Evolutionary conservation across 139 green algal species (phyloP), one percentile per base, ranked within the genome.

Genomic region (Diplosphaera chodatii): DNA sequence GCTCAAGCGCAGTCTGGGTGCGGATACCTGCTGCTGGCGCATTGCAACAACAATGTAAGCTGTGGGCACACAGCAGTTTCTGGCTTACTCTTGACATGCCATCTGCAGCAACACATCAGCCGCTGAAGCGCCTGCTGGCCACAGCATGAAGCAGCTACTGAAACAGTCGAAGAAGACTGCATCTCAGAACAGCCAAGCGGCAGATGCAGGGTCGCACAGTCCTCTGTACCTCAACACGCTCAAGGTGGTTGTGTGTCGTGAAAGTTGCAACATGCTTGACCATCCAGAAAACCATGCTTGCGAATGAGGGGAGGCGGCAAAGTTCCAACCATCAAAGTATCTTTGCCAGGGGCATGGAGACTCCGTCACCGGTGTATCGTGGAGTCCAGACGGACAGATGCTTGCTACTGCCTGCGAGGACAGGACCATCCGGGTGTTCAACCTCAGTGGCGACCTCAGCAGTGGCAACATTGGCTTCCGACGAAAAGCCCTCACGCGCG

Each of bases 331-430:
- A n/a, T n/a, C n/a, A n/a, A n/a, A n/a, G n/a, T n/a, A n/a, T n/a
- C n/a, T n/a, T n/a, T n/a, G n/a, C n/a, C 68, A 80, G 74, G 74
- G 72, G 23, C 74, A 80, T 4, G 37, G 56, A n/a, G 68, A 78
- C 56, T 31, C 65, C 23, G 63, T 77, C 8, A 68, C 56, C 48
- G 74, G 69, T 1, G 18, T 80, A 8, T 69, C 32, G 15, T 78
- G 67, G 59, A 40, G 32, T 8, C 59, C 31, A 48, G 74, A 80
- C 55, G 56, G 74, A 1, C 48, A 28, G 28, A 34, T 29, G 13
- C 15, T 80, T n/a, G 67, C 67, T 4, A 77, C 74, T 30, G 74
- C 74, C 27, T 78, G 70, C 63, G 74, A 80, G 27, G 74, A 80
- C 67, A 64, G 62, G 56, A 65, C 31, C 15, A 63, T 80, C 40